Conservation (phyloP, 2,329 filamentous ascomycete species). For the Monilinia fructigena region DNA sequence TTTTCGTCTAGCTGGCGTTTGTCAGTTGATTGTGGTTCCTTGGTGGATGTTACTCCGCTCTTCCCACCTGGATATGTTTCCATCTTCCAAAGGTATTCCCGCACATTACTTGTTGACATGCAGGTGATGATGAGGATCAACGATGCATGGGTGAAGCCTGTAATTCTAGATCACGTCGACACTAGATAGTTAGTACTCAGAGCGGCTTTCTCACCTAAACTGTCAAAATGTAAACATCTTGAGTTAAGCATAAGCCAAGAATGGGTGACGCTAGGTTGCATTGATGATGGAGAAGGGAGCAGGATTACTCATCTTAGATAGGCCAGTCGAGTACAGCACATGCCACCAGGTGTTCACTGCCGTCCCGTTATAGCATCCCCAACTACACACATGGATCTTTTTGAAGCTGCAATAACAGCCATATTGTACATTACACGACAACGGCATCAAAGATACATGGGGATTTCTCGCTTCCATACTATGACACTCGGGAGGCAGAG, state of each 20-base stretch:
- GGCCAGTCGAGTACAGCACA: constrained; percentile 28
- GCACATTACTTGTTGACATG: constrained; percentile 24
- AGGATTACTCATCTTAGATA: constrained; percentile 15
- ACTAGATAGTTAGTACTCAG: background rate
- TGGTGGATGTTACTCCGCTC: constrained; percentile 13
- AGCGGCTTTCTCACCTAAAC: constrained; percentile 12
- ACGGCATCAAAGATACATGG: constrained; percentile 10
- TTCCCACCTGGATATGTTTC: constrained; percentile 5
- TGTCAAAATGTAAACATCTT: constrained; percentile 18
- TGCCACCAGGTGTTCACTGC: constrained; percentile 33
- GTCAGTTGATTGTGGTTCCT: constrained; percentile 10
- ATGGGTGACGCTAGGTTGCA: constrained; percentile 22
- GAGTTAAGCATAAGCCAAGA: constrained; percentile 21
- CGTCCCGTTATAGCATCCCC: constrained; percentile 22
- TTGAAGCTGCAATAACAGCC: background rate
- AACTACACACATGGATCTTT: constrained; percentile 19
- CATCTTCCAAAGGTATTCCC: constrained; percentile 10
- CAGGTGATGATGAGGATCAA: constrained; percentile 23
- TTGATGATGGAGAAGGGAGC: constrained; percentile 16
- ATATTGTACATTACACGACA: constrained; percentile 26
- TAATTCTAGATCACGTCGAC: constrained; percentile 6
- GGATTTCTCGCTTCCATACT: constrained; percentile 25
- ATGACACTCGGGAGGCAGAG: constrained; percentile 33
- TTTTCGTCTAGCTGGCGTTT: constrained; percentile 14
- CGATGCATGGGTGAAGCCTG: constrained; percentile 21